A percentile compares a stretch with the other conserved stretches of the same genome.
phyloP scores from a whole-genome alignment of 169 alveolate species.

The Fabrea salina region DNA sequence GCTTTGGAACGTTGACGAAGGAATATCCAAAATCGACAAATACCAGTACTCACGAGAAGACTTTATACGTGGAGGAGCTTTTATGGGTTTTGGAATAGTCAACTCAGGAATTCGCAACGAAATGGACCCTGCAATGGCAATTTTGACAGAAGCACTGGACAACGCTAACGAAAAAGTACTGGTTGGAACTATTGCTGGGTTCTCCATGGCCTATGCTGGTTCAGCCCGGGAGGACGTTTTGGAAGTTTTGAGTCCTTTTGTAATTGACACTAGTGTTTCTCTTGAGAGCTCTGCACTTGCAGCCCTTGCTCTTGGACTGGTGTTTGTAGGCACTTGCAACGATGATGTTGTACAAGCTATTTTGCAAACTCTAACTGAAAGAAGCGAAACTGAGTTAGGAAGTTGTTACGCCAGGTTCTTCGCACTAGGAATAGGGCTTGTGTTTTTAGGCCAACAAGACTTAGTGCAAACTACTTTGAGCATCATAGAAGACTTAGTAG shows the following conservation, averaged over 20 bases:
- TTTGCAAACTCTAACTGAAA: conserved; percentile 88
- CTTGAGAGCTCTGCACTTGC: conserved; percentile 95
- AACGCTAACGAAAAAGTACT: conserved; percentile 69
- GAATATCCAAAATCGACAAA: conserved; percentile 67
- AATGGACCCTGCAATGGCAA: conserved; percentile 94
- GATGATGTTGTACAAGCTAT: conserved; percentile 94
- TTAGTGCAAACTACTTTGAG: conserved; percentile 57
- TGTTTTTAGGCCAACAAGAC: conserved; percentile 79
- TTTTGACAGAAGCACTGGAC: conserved; percentile 92
- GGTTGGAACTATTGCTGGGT: conserved; percentile 94
- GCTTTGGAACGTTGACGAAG: conserved; percentile 99
- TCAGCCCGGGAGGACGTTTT: conserved; percentile 91
- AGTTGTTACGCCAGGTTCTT: conserved; percentile 69
- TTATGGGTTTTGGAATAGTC: conserved; percentile 91
- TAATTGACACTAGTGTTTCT: conserved; percentile 84
- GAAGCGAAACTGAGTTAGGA: conserved; percentile 67
- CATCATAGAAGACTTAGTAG: conserved; percentile 50
- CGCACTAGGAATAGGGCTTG: conserved; percentile 81
- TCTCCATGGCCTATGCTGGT: conserved; percentile 98
- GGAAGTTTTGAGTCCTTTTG: conserved; percentile 85
- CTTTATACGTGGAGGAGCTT: conserved; percentile 95
- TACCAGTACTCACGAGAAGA: conserved; percentile 93
- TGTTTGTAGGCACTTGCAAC: conserved; percentile 94
- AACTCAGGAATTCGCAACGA: conserved; percentile 93
- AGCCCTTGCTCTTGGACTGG: conserved; percentile 94